A percentile compares a stretch with the other conserved stretches of the same genome.
These are phyloP conservation scores for Hylodesmum podocarpum DNA, from an alignment of 306 rosid species.

Conservation along the genomic window DNA sequence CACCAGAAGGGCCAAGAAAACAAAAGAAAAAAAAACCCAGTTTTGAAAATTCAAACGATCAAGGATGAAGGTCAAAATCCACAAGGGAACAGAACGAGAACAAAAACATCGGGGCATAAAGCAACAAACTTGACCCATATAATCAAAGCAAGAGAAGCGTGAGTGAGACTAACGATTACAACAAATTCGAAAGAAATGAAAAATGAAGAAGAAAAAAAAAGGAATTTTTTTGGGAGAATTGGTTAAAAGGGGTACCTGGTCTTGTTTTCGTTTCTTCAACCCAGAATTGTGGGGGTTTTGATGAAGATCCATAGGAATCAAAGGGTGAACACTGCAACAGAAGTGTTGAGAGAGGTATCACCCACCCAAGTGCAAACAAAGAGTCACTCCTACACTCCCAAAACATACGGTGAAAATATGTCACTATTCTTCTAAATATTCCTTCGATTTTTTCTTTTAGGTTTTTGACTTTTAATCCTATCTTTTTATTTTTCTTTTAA, in stretches of 20 bases:
- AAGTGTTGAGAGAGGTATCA: neutral
- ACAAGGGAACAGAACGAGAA: neutral
- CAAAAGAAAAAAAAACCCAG: neutral
- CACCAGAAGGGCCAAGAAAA: neutral
- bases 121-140: neutral
- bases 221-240: neutral
- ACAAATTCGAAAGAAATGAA: neutral
- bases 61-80: neutral
- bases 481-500: no score
- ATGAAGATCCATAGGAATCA: conserved; percentile 48
- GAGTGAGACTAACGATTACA: neutral
- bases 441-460: no score
- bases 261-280: conserved; percentile 50
- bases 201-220: neutral
- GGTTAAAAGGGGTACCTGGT: conserved; percentile 32
- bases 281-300: conserved; percentile 19
- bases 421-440: no score
- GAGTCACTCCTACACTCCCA: conserved; percentile 11
- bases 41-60: conserved; percentile 27
- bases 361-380: neutral
- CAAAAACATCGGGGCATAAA: neutral
- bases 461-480: no score
- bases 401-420: neutral
- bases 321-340: neutral
- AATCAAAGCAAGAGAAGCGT: neutral